Base-by-base conservation (phyloP, 805 yeast species). In the Starmerella floricola region DNA sequence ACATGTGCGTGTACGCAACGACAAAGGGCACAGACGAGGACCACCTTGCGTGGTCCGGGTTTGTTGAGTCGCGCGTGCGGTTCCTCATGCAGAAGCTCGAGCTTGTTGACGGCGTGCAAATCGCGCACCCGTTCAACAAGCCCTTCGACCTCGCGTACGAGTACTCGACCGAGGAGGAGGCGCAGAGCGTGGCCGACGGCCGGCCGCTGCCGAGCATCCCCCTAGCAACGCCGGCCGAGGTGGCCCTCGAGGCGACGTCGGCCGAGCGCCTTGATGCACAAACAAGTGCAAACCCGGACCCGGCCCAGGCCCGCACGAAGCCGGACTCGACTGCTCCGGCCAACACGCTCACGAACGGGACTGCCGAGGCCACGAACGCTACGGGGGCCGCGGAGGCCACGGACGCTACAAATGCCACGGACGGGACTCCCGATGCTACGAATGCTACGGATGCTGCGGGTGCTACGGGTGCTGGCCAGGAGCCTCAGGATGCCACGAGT, bases 111-210 rank as follows among this genome's bases (percentile, higher is more conserved):
- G 91, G 93, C 0, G 74, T 91, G 19, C 75, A 69, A 40, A 51
- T 85, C 24, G 96, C 95, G 0, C 97, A 87, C 61, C 97, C 98
- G 1, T 91, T 74, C 58, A 80, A 81, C 16, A 83, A 85, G 54
- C 76, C 79, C 12, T 79, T 83, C 57, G 78, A 73, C 37, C 67
- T 71, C 35, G 63, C 73, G 2, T 78, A 65, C 39, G 54, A 63
- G 17, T 73, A 71, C 53, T 52, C 61, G 11, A 65, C 62, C 10
- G 74, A 72, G 11, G 78, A 73, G n/a, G 75, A 74, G 49, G 74
- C 73, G 2, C 64, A 68, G 42, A 66, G 67, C 24, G 69, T 80
- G 24, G 71, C 81, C 18, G 68, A 69, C 36, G 72, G 76, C 8
- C 31, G 18, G 24, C 52, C 52, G 4, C 83, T 61, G 68, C 39